Conservation (phyloP, 176 grass and related monocot species). For the Carex scoparia region DNA sequence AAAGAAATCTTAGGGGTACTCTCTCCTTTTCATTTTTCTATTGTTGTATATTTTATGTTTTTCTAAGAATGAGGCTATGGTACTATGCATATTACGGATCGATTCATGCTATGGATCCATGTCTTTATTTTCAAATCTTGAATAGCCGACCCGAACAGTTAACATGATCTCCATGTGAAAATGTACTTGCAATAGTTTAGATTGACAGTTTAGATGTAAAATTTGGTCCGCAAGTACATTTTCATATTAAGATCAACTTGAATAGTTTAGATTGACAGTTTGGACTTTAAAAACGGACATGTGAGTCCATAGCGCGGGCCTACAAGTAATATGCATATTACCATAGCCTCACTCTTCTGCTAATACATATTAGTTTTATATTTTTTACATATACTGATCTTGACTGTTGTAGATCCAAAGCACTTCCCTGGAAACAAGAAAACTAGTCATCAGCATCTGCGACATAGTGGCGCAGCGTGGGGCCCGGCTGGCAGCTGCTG, state of each 20-base stretch:
- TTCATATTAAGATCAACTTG: too few species aligned
- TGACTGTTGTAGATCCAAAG: conserved; percentile 37
- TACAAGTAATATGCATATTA: too few species aligned
- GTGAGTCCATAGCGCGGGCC: too few species aligned
- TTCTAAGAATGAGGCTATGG: neutral
- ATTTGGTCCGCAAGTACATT: too few species aligned
- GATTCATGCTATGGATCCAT: too few species aligned
- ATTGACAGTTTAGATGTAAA: too few species aligned
- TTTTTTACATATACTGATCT: conserved; percentile 1
- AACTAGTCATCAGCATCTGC: conserved; percentile 28
- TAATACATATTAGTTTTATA: neutral
- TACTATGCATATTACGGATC: too few species aligned
- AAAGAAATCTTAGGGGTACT: conserved; percentile 53
- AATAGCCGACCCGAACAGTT: too few species aligned
- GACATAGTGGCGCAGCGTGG: conserved; percentile 52
- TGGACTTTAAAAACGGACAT: neutral
- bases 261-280: too few species aligned
- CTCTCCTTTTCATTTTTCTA: neutral
- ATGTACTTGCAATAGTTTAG: too few species aligned
- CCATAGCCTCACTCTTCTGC: neutral
- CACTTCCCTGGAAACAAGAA: conserved; percentile 49
- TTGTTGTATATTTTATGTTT: neutral
- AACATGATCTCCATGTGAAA: too few species aligned
- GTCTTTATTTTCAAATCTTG: too few species aligned
- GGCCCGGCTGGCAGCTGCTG: conserved; percentile 41